These are phyloP conservation scores for Entoloma clypeatum DNA, from an alignment of 1,284 basidiomycete genomes.

Conservation along the genomic window DNA sequence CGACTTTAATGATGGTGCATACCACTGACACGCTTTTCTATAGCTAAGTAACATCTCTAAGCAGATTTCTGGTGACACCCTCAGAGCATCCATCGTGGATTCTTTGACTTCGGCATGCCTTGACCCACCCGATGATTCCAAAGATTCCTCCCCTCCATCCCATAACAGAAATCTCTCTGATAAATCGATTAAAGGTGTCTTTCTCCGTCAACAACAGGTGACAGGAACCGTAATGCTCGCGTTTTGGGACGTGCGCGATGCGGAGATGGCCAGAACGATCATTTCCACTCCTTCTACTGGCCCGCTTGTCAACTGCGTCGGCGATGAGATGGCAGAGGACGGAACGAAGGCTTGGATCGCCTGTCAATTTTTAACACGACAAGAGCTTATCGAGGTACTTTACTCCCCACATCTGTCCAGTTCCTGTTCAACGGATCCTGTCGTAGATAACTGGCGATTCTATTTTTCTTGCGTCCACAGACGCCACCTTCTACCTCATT, in stretches of 20 bases:
- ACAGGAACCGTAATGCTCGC: slow-evolving; percentile 54
- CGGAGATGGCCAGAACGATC: slow-evolving; percentile 42
- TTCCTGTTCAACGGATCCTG: slow-evolving; percentile 2
- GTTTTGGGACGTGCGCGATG: slow-evolving; percentile 59
- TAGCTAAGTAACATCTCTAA: slow-evolving; percentile 21
- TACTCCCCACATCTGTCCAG: background rate
- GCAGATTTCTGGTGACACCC: slow-evolving; percentile 13
- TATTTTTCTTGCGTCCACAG: slow-evolving; percentile 29
- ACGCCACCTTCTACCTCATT: slow-evolving; percentile 29
- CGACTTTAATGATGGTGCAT: no score
- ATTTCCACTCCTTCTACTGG: slow-evolving; percentile 28
- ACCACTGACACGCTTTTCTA: background rate
- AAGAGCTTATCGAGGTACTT: slow-evolving; percentile 34
- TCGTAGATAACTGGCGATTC: slow-evolving; percentile 36
- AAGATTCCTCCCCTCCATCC: slow-evolving; percentile 7
- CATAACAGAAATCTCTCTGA: slow-evolving; percentile 8
- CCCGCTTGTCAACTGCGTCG: slow-evolving; percentile 28
- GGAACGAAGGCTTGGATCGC: slow-evolving; percentile 28
- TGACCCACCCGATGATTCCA: slow-evolving; percentile 1
- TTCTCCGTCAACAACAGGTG: slow-evolving; percentile 43
- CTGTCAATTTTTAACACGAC: slow-evolving; percentile 34
- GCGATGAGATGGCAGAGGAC: slow-evolving; percentile 22
- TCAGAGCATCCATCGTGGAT: slow-evolving; percentile 23
- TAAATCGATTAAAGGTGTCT: slow-evolving; percentile 46
- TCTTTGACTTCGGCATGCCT: slow-evolving; percentile 12